Percentiles rank a stretch among this genome's conserved stretches.
Evolutionary conservation across 805 yeast species (phyloP).

Genomic region (Cyberlindnera mrakii): DNA sequence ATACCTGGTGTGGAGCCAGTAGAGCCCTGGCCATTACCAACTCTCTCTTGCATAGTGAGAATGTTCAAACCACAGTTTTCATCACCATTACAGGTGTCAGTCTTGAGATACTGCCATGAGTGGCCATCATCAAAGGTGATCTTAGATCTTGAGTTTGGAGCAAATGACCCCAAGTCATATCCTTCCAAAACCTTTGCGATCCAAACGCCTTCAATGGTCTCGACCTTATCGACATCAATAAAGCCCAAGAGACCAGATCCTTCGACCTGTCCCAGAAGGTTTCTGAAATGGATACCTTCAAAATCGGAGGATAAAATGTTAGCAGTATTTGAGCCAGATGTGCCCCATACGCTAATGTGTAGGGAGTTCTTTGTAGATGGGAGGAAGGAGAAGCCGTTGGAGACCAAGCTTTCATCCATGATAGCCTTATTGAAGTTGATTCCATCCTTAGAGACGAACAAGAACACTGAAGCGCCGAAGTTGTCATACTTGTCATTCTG

Average conservation of each 20-base stretch:
- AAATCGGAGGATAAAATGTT: constrained; percentile 33
- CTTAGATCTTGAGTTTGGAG: constrained; percentile 24
- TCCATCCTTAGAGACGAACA: constrained; percentile 30
- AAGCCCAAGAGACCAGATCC: constrained; percentile 25
- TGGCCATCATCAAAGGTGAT: constrained; percentile 37
- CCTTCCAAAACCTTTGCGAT: constrained; percentile 34
- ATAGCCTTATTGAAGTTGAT: constrained; percentile 27
- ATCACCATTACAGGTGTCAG: constrained; percentile 24
- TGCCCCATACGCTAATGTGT: constrained; percentile 30
- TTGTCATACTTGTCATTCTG: constrained; percentile 17
- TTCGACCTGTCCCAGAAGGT: constrained; percentile 32
- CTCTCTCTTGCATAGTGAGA: constrained; percentile 27
- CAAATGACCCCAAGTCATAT: constrained; percentile 9
- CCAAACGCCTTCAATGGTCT: constrained; percentile 64
- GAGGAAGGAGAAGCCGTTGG: constrained; percentile 23
- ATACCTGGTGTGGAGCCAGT: constrained; percentile 40
- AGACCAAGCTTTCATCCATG: constrained; percentile 22
- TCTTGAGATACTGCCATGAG: constrained; percentile 27
- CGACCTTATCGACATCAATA: constrained; percentile 33
- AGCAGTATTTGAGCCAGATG: constrained; percentile 19
- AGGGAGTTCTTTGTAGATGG: constrained; percentile 36
- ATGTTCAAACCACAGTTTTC: constrained; percentile 30
- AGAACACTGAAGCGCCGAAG: constrained; percentile 18
- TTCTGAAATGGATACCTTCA: constrained; percentile 46
- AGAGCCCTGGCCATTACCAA: constrained; percentile 23